Base-by-base conservation (phyloP, 768 basidiomycete genomes). In the Lentinula guzmanii region DNA sequence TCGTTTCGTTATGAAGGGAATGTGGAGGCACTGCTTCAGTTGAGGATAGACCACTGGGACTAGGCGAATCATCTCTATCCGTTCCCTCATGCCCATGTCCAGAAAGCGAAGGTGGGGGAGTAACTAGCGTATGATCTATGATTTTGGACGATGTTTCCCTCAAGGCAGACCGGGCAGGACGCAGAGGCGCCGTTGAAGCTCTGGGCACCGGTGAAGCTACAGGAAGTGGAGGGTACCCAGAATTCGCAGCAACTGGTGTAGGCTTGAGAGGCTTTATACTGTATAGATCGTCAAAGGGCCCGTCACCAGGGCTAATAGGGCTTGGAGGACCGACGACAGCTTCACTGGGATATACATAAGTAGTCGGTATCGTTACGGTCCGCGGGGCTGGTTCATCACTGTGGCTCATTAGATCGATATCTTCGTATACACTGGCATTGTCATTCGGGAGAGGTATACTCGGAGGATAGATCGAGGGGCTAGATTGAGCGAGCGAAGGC, bases 391-490 rank as follows among this genome's bases (percentile, higher is more conserved):
- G 53, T n/a, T 54, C 53, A 54, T 21, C 35, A 4, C 3, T 5
- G 11, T 56, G 55, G 8, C 24, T 31, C 39, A 31, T 56, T 50
- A 60, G 52, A 21, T 43, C 61, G 18, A 58, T 65, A 48, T 66
- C 69, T 52, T 68, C 66, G 43, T 66, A 65, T 37, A 63, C 52
- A 43, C 69, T 65, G 3, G 45, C 67, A 34, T 63, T 70, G 48
- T 76, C 75, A n/a, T 73, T 72, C 41, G 59, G 65, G 13, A 71
- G 71, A 28, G 78, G 77, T 15, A 83, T 67, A 61, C 74, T 78
- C 1, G 77, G 70, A 8, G 82, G 79, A 64, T 83, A 82, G 33
- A 82, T 75, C 0, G 84, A 82, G 52, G 82, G 81, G 51, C 77
- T 80, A 18, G 81, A 81, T 51, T 74, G 77, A 45, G 77, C 70